These are phyloP conservation scores for Fusarium siculi DNA, from an alignment of 2,329 filamentous ascomycete species.

Conservation along the genomic window DNA sequence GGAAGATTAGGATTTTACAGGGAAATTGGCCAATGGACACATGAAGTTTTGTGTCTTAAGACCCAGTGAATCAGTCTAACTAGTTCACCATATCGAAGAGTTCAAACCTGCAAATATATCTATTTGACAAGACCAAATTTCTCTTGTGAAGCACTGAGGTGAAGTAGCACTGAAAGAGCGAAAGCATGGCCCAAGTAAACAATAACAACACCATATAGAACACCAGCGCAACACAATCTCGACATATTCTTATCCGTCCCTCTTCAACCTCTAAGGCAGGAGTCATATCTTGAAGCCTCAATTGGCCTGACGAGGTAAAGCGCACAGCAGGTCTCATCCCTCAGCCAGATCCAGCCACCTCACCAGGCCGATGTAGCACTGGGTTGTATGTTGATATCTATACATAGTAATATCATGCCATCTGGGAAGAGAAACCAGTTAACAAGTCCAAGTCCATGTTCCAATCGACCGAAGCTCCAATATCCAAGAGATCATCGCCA, in stretches of 20 bases:
- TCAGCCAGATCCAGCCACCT: neutral
- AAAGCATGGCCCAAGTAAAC: too few relatives aligned
- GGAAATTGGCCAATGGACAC: too few relatives aligned
- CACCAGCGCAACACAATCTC: too few relatives aligned
- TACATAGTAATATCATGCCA: neutral
- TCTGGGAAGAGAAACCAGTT: neutral
- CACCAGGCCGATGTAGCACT: too few relatives aligned
- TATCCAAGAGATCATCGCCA: neutral
- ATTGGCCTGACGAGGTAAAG: neutral
- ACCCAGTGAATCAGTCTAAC: neutral
- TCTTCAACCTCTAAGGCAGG: too few relatives aligned
- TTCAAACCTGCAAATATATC: neutral
- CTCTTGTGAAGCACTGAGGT: too few relatives aligned
- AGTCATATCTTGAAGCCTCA: neutral
- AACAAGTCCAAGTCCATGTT: neutral
- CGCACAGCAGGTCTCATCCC: neutral
- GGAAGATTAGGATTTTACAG: neutral
- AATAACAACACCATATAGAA: too few relatives aligned
- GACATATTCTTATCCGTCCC: too few relatives aligned
- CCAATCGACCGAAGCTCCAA: neutral
- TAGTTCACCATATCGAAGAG: neutral
- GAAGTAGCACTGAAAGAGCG: too few relatives aligned
- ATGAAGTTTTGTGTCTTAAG: rapidly evolving
- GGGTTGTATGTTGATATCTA: neutral
- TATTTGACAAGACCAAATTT: neutral